Evolutionary conservation across 805 yeast species (phyloP), one percentile per base, ranked within the genome.

Genomic region (Nakazawaea wyomingensis): DNA sequence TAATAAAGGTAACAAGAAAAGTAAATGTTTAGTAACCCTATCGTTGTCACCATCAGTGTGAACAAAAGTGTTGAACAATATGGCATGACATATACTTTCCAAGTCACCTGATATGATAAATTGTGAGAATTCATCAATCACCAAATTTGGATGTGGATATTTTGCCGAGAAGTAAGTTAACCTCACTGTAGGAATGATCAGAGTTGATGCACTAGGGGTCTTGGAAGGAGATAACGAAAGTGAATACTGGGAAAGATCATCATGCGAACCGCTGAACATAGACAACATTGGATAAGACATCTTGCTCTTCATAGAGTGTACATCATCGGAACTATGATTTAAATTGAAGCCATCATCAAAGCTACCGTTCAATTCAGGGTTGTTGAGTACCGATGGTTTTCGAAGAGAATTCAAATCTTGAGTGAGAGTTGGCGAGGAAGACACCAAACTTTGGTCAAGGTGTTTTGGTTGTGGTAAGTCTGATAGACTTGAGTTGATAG

Each of bases 21-120:
- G 56, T n/a, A 74, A 58, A 43, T 71, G 72, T 21, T 55, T 61
- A 14, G 69, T 63, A 17, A 67, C 60, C 18, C 38, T 44, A 34
- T 52, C 42, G 17, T 48, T 51, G 16, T 46, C 48, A 14, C 43
- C 44, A 45, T 62, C 66, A 17, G 59, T 64, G n/a, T 21, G 37
- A 10, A 28, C 33, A 16, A 65, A 54, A 4, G 75, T 71, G 46
- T 71, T 71, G 57, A 80, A 81, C 13, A 88, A 57, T 20, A 86
- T 65, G 3, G 85, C 74, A 61, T 90, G 97, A 44, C 90, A 77
- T 29, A 89, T 68, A 36, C 89, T 75, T 58, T 89, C 96, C 9
- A 76, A 54, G 0, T 86, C 57, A 16, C 86, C 86, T 18, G 74
- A 69, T 6, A 69, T 49, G 22, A 72, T 65, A 14, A 53, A 48